Evolutionary conservation across 169 alveolate species (phyloP).

Genomic region (Cyclospora cayetanensis): DNA sequence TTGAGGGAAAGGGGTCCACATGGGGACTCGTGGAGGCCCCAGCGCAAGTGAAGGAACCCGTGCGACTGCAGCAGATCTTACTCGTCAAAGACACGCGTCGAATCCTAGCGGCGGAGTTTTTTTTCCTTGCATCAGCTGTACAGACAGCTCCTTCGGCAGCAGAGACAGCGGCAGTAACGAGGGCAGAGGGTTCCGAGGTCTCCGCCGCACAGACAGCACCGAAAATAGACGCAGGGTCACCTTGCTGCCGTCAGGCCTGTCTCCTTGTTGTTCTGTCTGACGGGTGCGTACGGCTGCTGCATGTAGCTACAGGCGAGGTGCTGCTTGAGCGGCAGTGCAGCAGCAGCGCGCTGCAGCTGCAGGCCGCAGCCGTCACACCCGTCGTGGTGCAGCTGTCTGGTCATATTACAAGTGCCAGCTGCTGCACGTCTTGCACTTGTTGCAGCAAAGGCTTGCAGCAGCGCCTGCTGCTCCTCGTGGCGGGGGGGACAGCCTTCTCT

Average conservation of each 20-base stretch:
- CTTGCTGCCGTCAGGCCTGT: not conserved
- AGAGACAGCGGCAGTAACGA: slow-evolving; percentile 6
- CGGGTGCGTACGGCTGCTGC: not conserved
- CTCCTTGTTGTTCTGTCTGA: not conserved
- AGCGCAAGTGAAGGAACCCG: no score
- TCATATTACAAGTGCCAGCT: not conserved
- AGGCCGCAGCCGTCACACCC: not conserved
- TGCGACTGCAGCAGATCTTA: not conserved
- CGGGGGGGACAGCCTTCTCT: slow-evolving; percentile 61
- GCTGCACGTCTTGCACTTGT: not conserved
- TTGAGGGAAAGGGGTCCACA: not conserved
- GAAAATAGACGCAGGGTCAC: not conserved
- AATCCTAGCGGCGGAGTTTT: not conserved
- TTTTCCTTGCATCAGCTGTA: not conserved
- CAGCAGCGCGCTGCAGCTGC: not conserved
- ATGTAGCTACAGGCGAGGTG: slow-evolving; percentile 8
- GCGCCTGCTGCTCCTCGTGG: slow-evolving; percentile 41
- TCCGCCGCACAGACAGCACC: not conserved
- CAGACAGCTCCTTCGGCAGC: not conserved
- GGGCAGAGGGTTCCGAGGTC: not conserved
- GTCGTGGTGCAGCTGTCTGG: not conserved
- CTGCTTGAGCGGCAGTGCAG: slow-evolving; percentile 26
- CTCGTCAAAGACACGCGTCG: not conserved
- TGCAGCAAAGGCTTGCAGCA: slow-evolving; percentile 15
- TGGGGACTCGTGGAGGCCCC: slow-evolving; percentile 53